phyloP scores from a whole-genome alignment of 1,284 basidiomycete species.

The Fomitopsis palustris region DNA sequence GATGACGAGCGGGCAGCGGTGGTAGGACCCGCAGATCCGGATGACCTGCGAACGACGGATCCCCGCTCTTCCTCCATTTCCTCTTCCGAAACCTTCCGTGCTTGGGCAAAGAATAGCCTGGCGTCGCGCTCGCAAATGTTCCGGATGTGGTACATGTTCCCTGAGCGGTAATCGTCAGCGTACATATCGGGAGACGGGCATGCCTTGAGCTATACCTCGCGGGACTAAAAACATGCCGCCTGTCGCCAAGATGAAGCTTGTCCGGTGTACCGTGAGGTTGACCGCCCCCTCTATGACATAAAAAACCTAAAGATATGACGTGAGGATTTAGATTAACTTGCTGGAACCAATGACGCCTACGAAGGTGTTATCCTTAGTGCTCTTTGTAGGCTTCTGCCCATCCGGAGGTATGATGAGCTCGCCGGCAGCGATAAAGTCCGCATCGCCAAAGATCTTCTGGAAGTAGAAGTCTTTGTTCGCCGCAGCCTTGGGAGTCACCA shows the following conservation, averaged over 20 bases:
- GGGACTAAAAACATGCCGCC: slow-evolving; percentile 92
- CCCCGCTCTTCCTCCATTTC: slow-evolving; percentile 10
- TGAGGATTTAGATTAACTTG: not conserved
- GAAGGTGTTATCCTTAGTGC: slow-evolving; percentile 92
- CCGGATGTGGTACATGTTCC: slow-evolving; percentile 88
- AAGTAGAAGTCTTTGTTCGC: slow-evolving; percentile 75
- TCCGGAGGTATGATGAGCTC: slow-evolving; percentile 79
- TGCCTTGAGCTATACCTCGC: slow-evolving; percentile 52
- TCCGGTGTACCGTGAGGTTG: slow-evolving; percentile 79
- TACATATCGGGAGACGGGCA: not conserved
- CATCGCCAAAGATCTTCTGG: slow-evolving; percentile 95
- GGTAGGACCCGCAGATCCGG: not conserved
- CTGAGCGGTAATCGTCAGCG: slow-evolving; percentile 33
- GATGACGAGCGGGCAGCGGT: slow-evolving; percentile 1
- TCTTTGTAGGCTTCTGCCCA: slow-evolving; percentile 82
- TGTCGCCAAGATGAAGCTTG: slow-evolving; percentile 72
- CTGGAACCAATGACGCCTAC: slow-evolving; percentile 47
- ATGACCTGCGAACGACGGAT: not conserved
- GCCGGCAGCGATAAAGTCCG: slow-evolving; percentile 88
- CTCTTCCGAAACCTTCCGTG: slow-evolving; percentile 58
- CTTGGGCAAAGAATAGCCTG: slow-evolving; percentile 91
- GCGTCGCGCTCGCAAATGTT: slow-evolving; percentile 83
- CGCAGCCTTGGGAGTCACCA: slow-evolving; percentile 57
- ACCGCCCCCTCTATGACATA: slow-evolving; percentile 87
- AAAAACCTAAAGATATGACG: slow-evolving; percentile 61